A percentile compares a stretch with the other conserved stretches of the same genome.
Conservation (phyloP, 257 asterid genomes). For the Solanum piurae region DNA sequence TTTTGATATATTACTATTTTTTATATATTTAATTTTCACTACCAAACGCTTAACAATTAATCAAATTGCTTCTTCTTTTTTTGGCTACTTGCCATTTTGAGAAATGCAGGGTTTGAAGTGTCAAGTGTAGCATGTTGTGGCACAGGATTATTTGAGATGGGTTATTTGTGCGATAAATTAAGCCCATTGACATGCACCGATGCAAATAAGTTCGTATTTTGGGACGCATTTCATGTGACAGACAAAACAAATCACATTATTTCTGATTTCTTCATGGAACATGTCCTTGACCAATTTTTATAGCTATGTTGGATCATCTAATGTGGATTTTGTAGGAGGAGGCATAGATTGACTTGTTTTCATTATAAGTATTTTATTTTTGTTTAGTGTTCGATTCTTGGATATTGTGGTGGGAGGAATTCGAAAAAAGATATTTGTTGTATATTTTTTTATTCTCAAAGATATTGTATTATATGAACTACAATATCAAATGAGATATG, state of each 20-base stretch:
- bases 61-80: too few species aligned
- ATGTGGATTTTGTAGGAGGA: background rate
- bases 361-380: background rate
- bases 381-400: too few species aligned
- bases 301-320: background rate
- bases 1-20: too few species aligned
- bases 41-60: too few species aligned
- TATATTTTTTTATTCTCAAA: background rate
- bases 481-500: background rate
- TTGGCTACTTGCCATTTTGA: background rate
- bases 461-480: too few species aligned
- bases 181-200: constrained; percentile 80
- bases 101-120: constrained; percentile 51
- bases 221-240: constrained; percentile 93
- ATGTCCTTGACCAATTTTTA: constrained; percentile 24
- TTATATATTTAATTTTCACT: too few species aligned
- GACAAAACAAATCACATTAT: constrained; percentile 52
- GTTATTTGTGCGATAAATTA: constrained; percentile 50
- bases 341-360: background rate
- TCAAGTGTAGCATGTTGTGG: constrained; percentile 76
- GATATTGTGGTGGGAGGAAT: background rate
- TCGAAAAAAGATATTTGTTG: background rate
- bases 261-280: constrained; percentile 35
- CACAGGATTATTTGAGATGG: constrained; percentile 86
- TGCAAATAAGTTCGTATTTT: constrained; percentile 67